These are phyloP conservation scores for Bipolaris bicolor DNA, from an alignment of 2,329 filamentous ascomycete species.

Conservation along the genomic window DNA sequence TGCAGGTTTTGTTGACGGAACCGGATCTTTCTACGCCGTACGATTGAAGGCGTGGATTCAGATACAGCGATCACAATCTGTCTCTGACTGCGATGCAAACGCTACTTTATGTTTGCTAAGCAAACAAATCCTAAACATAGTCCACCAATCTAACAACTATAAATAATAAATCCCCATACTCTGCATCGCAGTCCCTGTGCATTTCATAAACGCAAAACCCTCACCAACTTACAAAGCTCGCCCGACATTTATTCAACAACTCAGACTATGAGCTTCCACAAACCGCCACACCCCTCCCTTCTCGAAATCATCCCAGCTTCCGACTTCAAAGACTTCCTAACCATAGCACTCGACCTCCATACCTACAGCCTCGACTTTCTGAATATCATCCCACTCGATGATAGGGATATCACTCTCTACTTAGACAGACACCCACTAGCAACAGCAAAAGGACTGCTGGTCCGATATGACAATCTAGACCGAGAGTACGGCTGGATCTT, in stretches of 20 bases:
- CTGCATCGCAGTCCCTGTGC: not conserved
- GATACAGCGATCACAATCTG: not conserved
- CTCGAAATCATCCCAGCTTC: not conserved
- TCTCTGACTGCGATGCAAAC: no score
- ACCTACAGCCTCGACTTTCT: not conserved
- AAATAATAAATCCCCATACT: not conserved
- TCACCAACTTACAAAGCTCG: not conserved
- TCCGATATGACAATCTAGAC: not conserved
- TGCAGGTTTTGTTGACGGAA: not conserved
- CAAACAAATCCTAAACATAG: not conserved
- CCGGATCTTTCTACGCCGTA: not conserved
- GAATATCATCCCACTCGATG: not conserved
- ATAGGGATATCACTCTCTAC: no score
- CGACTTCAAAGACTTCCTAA: not conserved
- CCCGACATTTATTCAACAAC: not conserved
- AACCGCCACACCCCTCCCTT: not conserved
- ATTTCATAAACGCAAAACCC: not conserved
- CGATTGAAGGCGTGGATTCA: not conserved
- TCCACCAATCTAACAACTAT: no score
- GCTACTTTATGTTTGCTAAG: not conserved
- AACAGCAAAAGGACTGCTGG: not conserved
- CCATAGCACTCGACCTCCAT: not conserved
- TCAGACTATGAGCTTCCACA: not conserved
- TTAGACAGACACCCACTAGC: not conserved
- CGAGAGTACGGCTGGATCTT: slow-evolving; percentile 17